phyloP scores from a whole-genome alignment of 2,329 filamentous ascomycete species.

The Tolypocladium pustulatum region DNA sequence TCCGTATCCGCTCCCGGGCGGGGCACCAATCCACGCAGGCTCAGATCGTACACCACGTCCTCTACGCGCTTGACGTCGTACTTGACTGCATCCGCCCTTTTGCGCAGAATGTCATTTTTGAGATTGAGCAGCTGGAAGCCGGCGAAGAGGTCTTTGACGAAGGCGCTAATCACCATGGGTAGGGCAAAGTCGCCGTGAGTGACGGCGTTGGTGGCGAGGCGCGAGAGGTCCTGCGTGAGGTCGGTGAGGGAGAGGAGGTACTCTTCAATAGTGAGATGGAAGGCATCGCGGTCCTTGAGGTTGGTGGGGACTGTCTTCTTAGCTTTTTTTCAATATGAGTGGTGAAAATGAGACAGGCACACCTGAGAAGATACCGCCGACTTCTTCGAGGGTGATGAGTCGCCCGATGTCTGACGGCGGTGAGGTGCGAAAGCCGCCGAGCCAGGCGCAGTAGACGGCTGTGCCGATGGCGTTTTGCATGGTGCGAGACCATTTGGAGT shows the following conservation, averaged over 20 bases:
- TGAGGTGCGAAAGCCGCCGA: conserved; percentile 55
- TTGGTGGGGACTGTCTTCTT: conserved; percentile 66
- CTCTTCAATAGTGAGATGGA: conserved; percentile 95
- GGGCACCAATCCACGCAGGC: conserved; percentile 70
- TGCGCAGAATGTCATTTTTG: conserved; percentile 87
- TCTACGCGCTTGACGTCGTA: conserved; percentile 97
- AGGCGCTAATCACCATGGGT: conserved; percentile 78
- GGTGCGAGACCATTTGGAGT: conserved; percentile 72
- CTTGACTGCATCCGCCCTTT: conserved; percentile 87
- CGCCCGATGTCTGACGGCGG: conserved; percentile 47
- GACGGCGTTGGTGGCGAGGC: conserved; percentile 88
- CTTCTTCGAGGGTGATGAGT: conserved; percentile 79
- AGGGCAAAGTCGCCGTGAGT: conserved; percentile 75
- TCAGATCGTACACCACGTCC: conserved; percentile 94
- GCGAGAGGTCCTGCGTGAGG: conserved; percentile 81
- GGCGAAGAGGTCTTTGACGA: conserved; percentile 90
- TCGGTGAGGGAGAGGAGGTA: conserved; percentile 83
- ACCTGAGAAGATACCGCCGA: conserved; percentile 66
- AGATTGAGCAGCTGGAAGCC: conserved; percentile 96
- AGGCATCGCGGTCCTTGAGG: conserved; percentile 77
- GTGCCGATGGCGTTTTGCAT: conserved; percentile 66
- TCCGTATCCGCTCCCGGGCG: conserved; percentile 27
- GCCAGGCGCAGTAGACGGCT: conserved; percentile 56
- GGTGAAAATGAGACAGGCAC: background rate
- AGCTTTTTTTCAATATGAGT: background rate